These are phyloP conservation scores for Geotrichum reessii DNA, from an alignment of 1,139 yeast genomes.

Conservation along the genomic window DNA sequence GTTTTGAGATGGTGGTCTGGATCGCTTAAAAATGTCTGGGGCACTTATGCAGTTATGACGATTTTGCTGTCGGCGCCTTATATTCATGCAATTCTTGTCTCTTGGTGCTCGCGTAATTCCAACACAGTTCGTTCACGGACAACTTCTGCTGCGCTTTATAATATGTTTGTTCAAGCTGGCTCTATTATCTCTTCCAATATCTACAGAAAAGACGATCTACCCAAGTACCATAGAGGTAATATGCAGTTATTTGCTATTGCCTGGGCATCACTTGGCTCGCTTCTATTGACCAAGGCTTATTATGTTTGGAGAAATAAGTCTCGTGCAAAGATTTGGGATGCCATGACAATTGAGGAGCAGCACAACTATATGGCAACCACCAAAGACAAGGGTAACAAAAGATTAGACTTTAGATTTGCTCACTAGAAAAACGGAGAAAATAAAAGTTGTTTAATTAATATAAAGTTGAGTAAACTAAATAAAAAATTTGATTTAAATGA, in stretches of 20 bases:
- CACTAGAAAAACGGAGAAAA: constrained; percentile 26
- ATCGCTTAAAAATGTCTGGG: constrained; percentile 44
- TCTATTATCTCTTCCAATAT: constrained; percentile 49
- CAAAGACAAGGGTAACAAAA: constrained; percentile 46
- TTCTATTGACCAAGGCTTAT: constrained; percentile 32
- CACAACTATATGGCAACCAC: constrained; percentile 41
- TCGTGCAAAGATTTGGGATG: constrained; percentile 45
- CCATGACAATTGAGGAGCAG: constrained; percentile 44
- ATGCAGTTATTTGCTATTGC: constrained; percentile 40
- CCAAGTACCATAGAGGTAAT: constrained; percentile 55
- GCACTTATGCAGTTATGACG: constrained; percentile 45
- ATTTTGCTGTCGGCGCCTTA: constrained; percentile 42
- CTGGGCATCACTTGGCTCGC: constrained; percentile 27
- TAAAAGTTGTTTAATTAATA: no score
- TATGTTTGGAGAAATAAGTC: constrained; percentile 45
- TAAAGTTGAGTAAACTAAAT: no score
- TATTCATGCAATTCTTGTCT: constrained; percentile 50
- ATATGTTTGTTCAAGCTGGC: constrained; percentile 56
- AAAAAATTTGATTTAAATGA: no score
- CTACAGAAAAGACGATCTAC: constrained; percentile 53
- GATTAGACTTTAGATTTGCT: constrained; percentile 46
- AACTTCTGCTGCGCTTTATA: constrained; percentile 56
- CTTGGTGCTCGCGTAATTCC: constrained; percentile 58
- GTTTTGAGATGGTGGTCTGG: constrained; percentile 49
- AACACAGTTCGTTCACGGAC: constrained; percentile 56